Base-by-base conservation (phyloP, 1,139 yeast species). In the Wickerhamiella pararugosa region DNA sequence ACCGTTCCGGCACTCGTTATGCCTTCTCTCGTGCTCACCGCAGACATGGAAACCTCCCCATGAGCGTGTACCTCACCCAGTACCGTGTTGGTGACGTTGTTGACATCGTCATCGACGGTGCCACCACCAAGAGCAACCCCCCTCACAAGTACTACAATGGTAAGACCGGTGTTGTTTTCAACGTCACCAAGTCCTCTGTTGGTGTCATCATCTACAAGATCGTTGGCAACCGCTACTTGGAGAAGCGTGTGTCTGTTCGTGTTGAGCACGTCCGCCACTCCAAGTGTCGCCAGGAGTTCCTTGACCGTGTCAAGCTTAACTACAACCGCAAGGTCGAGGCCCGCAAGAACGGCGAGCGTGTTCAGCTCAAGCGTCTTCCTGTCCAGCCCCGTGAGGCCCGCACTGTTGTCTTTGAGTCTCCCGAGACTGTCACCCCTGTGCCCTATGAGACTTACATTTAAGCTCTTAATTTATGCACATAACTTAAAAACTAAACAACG, bases 1-100 rank as follows among this genome's bases (percentile, higher is more conserved):
- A 83, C 80, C 86, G 97, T 87, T 84, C 96, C 65, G 93, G 97
- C 78, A 90, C 97, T 75, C 94, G 98, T 76, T 90, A 90, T 90
- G 92, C 93, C 75, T 90, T 90, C 92, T 84, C 86, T 73, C 92
- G 97, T 75, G 97, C 87, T 79, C 87, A 80, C 84, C 84, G 82
- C 79, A 86, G 84, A 76, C 93, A 87, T 73, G 98, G 97, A 71
- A 70, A 79, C 63, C 76, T 86, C 66, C 78, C 94, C 57, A 74
- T 90, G 75, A 82, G 96, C 59, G 83, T 94, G 67, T 90, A 87
- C 92, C 73, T 90, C 76, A 86, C 83, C 81, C 73, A 76, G 66
- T 90, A 90, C 94, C 77, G 30, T 73, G 96, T 90, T 62, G 98
- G 98, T 66, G 98, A 90, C 72, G 87, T 90, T 64, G 98, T 90